These are phyloP conservation scores for Microbotryum scabiosae DNA, from an alignment of 1,284 basidiomycete genomes.

Conservation along the genomic window DNA sequence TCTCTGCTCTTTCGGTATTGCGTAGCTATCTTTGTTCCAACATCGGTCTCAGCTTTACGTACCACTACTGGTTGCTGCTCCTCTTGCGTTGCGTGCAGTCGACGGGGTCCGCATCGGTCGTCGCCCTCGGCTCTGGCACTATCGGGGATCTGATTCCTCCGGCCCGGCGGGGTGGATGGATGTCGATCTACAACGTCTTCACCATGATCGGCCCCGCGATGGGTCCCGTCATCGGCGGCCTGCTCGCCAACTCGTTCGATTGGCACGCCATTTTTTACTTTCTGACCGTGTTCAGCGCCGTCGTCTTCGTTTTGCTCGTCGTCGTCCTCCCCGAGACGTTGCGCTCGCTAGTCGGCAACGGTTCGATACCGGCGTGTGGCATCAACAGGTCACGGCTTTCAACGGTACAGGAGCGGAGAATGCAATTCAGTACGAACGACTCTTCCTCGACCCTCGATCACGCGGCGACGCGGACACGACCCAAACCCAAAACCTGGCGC, in stretches of 20 bases:
- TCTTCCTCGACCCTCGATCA: too few species aligned
- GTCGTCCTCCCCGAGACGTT: slow-evolving; percentile 59
- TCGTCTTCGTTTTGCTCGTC: slow-evolving; percentile 45
- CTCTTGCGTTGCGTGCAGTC: slow-evolving; percentile 55
- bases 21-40: slow-evolving; percentile 40
- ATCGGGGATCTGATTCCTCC: slow-evolving; percentile 32
- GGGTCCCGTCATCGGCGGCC: slow-evolving; percentile 32
- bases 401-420: slow-evolving; percentile 2
- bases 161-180: slow-evolving; percentile 21
- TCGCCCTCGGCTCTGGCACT: slow-evolving; percentile 29
- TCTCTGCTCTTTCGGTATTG: not conserved
- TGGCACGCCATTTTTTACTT: slow-evolving; percentile 65
- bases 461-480: too few species aligned
- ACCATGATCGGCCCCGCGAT: slow-evolving; percentile 8
- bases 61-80: slow-evolving; percentile 53
- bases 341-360: slow-evolving; percentile 42
- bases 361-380: slow-evolving; percentile 32
- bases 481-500: slow-evolving; percentile 5
- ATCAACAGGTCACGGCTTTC: slow-evolving; percentile 20
- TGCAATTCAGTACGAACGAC: too few species aligned
- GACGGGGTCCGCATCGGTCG: slow-evolving; percentile 46
- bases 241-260: slow-evolving; percentile 29
- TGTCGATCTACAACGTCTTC: slow-evolving; percentile 16
- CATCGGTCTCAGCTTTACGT: slow-evolving; percentile 54
- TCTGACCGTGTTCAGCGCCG: slow-evolving; percentile 53